Percentiles rank a stretch among this genome's conserved stretches.
phyloP scores from a whole-genome alignment of 2,329 filamentous ascomycete genomes.

The Sarocladiaceae sp. region DNA sequence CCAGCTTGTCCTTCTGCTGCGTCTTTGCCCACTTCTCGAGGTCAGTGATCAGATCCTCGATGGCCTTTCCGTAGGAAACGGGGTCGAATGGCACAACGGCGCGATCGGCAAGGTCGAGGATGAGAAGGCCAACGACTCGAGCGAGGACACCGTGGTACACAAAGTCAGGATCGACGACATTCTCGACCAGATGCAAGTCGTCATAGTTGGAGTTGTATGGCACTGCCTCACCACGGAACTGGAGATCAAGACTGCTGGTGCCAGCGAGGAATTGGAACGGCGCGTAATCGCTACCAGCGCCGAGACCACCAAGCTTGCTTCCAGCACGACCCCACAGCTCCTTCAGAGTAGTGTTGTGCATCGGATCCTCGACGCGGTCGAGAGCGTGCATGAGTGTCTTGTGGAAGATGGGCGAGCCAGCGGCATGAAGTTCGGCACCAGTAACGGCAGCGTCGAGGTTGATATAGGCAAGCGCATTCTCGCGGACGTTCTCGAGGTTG shows the following conservation, averaged over 20 bases:
- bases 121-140: slow-evolving; percentile 75
- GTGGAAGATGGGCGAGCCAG: slow-evolving; percentile 76
- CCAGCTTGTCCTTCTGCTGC: slow-evolving; percentile 38
- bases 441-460: slow-evolving; percentile 84
- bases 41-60: slow-evolving; percentile 62
- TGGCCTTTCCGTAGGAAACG: slow-evolving; percentile 61
- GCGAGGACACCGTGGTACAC: slow-evolving; percentile 74
- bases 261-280: slow-evolving; percentile 91
- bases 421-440: slow-evolving; percentile 69
- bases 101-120: slow-evolving; percentile 78
- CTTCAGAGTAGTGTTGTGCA: slow-evolving; percentile 65
- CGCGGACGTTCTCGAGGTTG: slow-evolving; percentile 66
- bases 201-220: slow-evolving; percentile 86
- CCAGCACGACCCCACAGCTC: slow-evolving; percentile 69
- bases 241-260: slow-evolving; percentile 80
- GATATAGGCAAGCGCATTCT: slow-evolving; percentile 78
- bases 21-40: slow-evolving; percentile 62
- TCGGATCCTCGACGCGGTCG: slow-evolving; percentile 69
- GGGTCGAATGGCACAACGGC: slow-evolving; percentile 82
- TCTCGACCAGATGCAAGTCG: slow-evolving; percentile 80
- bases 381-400: slow-evolving; percentile 69
- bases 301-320: slow-evolving; percentile 62
- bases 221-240: slow-evolving; percentile 63
- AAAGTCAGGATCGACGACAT: slow-evolving; percentile 77
- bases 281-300: slow-evolving; percentile 76